Evolutionary conservation across 305 asterid genomes (phyloP).

Genomic region (Nicotiana rustica): DNA sequence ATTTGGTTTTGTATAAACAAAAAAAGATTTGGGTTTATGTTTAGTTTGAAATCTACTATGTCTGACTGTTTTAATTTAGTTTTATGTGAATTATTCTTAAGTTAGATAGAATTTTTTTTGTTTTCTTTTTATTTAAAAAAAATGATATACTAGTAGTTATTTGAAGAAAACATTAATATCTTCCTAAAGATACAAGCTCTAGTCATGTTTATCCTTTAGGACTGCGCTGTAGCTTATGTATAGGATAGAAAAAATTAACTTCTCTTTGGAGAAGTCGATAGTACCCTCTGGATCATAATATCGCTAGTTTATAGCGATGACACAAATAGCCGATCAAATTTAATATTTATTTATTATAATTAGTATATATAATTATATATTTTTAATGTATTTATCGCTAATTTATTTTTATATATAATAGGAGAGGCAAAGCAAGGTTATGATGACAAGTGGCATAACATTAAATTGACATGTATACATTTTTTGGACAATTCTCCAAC

Average conservation of each 20-base stretch:
- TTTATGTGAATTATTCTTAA: not conserved
- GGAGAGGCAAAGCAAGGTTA: no score
- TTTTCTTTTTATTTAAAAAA: not conserved
- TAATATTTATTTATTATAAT: no score
- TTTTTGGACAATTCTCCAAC: no score
- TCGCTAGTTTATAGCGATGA: no score
- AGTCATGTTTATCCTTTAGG: not conserved
- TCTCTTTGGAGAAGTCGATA: not conserved
- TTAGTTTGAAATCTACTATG: not conserved
- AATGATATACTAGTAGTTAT: not conserved
- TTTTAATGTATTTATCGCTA: no score
- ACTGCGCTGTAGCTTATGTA: not conserved
- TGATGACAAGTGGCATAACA: no score
- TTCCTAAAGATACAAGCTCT: not conserved
- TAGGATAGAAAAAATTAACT: not conserved
- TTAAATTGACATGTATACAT: no score
- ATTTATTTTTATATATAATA: no score
- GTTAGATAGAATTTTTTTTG: not conserved
- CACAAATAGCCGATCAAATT: no score
- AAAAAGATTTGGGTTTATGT: not conserved
- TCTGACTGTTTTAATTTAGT: not conserved
- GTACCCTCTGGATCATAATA: no score
- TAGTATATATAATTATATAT: no score
- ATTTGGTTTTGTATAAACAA: no score
- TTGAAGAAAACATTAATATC: not conserved